These are phyloP conservation scores for Agastache rugosa DNA, from an alignment of 257 asterid species.

Conservation along the genomic window DNA sequence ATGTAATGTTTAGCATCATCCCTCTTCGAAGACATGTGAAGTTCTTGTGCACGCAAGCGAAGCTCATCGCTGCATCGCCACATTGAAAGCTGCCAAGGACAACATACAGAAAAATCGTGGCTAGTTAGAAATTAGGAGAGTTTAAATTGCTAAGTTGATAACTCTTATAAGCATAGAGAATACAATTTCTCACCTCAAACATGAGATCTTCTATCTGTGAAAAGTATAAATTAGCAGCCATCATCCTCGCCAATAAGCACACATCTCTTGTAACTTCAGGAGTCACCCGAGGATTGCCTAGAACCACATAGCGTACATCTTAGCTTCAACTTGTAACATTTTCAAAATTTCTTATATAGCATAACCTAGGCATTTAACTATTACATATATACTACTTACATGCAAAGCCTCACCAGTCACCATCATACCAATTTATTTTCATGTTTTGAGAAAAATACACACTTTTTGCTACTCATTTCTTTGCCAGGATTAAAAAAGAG, in stretches of 20 bases:
- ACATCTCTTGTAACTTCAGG: constrained; percentile 98
- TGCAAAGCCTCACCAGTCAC: neutral
- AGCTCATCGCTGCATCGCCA: constrained; percentile 99
- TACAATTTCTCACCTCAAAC: constrained; percentile 71
- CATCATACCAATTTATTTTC: neutral
- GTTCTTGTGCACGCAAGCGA: constrained; percentile 69
- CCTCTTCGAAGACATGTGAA: constrained; percentile 73
- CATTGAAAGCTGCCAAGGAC: constrained; percentile 76
- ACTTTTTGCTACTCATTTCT: neutral
- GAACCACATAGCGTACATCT: constrained; percentile 9
- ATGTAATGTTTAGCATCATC: constrained; percentile 86
- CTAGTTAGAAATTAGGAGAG: neutral
- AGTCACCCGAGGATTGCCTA: constrained; percentile 96
- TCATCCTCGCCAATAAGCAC: constrained; percentile 91
- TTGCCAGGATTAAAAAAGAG: neutral
- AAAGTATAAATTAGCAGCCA: constrained; percentile 94
- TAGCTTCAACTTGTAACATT: neutral
- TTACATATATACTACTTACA: neutral
- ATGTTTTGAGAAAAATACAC: neutral
- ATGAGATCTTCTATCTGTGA: constrained; percentile 95
- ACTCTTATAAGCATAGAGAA: neutral
- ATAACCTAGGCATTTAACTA: too few species aligned
- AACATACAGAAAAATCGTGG: neutral
- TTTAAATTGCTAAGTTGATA: neutral
- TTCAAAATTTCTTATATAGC: neutral